phyloP scores from a whole-genome alignment of 805 yeast species.

The Candida railenensis region DNA sequence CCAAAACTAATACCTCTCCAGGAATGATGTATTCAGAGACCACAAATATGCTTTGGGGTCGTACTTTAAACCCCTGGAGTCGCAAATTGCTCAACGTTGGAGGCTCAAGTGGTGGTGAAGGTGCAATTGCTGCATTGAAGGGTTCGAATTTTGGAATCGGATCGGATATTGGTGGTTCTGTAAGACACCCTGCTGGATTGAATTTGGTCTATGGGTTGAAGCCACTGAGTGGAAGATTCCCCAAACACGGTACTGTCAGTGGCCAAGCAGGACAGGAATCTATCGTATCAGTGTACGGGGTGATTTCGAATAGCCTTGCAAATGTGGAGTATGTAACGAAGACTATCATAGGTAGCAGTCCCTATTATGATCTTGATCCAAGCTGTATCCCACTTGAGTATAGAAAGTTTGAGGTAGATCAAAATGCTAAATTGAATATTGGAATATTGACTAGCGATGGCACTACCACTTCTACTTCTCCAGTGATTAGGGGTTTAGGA shows the following conservation, averaged over 20 bases:
- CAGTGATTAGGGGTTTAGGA: constrained; percentile 4
- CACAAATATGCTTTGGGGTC: background rate
- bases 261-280: background rate
- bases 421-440: background rate
- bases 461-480: constrained; percentile 1
- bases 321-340: background rate
- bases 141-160: constrained; percentile 38
- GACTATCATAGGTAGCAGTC: background rate
- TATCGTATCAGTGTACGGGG: constrained; percentile 9
- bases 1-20: background rate
- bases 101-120: constrained; percentile 56
- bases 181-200: constrained; percentile 54
- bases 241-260: constrained; percentile 14
- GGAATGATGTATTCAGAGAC: constrained; percentile 2
- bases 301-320: constrained; percentile 12
- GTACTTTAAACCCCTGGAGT: background rate
- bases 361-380: background rate
- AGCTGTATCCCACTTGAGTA: background rate
- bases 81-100: constrained; percentile 37
- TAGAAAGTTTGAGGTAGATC: background rate
- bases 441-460: constrained; percentile 3
- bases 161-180: constrained; percentile 56
- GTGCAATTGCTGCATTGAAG: constrained; percentile 42
- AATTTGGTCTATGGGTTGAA: constrained; percentile 50
- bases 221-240: constrained; percentile 48